These are phyloP conservation scores for Eutrema salsugineum DNA, from an alignment of 441 rosid genomes.

Conservation along the genomic window DNA sequence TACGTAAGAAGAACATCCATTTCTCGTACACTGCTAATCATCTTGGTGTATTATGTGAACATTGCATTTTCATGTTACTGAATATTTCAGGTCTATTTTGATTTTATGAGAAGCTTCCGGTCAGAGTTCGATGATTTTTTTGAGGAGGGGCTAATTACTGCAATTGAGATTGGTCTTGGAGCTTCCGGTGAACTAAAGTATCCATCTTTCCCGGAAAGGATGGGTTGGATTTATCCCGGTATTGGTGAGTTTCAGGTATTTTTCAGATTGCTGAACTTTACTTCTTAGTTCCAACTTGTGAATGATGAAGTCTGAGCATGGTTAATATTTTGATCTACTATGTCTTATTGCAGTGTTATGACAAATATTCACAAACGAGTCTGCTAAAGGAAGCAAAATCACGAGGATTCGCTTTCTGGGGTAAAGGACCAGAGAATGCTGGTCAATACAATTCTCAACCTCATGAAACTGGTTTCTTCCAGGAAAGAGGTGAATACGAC, in stretches of 20 bases:
- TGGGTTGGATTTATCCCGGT: constrained; percentile 83
- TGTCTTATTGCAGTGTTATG: constrained; percentile 55
- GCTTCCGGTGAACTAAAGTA: constrained; percentile 68
- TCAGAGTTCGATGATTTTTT: constrained; percentile 69
- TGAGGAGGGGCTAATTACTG: constrained; percentile 53
- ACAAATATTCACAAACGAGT: constrained; percentile 58
- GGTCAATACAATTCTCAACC: constrained; percentile 72
- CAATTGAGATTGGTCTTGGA: constrained; percentile 75
- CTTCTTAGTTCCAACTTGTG: background rate
- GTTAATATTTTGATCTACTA: background rate
- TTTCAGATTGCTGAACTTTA: background rate
- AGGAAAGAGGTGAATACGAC: constrained; percentile 74
- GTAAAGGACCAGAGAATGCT: constrained; percentile 68
- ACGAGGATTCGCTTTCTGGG: constrained; percentile 66
- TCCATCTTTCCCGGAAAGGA: constrained; percentile 65
- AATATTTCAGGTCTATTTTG: constrained; percentile 69
- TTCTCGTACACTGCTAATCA: background rate
- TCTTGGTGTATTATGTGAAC: background rate
- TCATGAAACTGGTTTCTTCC: constrained; percentile 69
- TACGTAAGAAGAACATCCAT: constrained; percentile 14
- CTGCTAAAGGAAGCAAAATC: constrained; percentile 59
- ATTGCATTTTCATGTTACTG: background rate
- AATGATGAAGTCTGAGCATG: constrained; percentile 1
- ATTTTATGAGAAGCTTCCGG: constrained; percentile 82
- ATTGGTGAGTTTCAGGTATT: constrained; percentile 83